Conservation (phyloP, 176 grass and related monocot genomes). For the Tuctoria greenei region DNA sequence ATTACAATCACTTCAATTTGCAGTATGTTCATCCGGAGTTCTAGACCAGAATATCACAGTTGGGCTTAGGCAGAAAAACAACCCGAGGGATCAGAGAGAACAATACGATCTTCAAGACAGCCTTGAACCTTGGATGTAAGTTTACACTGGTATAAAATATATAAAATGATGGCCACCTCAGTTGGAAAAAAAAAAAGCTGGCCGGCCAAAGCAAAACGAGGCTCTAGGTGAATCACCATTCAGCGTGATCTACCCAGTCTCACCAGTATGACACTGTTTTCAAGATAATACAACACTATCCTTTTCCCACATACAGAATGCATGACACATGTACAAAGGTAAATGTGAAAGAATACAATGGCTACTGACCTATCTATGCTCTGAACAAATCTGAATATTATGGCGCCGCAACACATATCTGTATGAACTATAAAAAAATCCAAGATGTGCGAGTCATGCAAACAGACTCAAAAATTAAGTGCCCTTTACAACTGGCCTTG, state of each 20-base stretch:
- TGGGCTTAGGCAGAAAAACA: too few species aligned
- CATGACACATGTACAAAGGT: slow-evolving; percentile 44
- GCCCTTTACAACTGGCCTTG: slow-evolving; percentile 14
- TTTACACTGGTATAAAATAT: slow-evolving; percentile 3
- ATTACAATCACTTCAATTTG: neutral
- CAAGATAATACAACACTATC: slow-evolving; percentile 39
- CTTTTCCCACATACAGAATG: slow-evolving; percentile 38
- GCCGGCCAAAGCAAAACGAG: slow-evolving; percentile 44
- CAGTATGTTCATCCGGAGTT: neutral
- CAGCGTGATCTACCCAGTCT: slow-evolving; percentile 28
- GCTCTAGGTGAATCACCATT: slow-evolving; percentile 37
- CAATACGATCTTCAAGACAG: neutral
- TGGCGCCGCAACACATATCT: slow-evolving; percentile 47
- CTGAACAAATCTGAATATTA: slow-evolving; percentile 52
- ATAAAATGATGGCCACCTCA: slow-evolving; percentile 38
- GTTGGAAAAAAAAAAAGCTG: slow-evolving; percentile 36
- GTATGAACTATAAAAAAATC: slow-evolving; percentile 38
- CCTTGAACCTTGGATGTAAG: neutral
- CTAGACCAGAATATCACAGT: neutral
- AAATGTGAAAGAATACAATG: slow-evolving; percentile 45
- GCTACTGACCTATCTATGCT: slow-evolving; percentile 52
- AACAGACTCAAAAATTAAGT: slow-evolving; percentile 20
- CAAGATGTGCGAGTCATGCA: slow-evolving; percentile 34
- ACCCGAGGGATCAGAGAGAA: neutral
- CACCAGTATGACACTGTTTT: slow-evolving; percentile 35